Percentiles rank a stretch among this genome's conserved stretches.
Conservation (phyloP, 2,329 filamentous ascomycete species). For the Amauroascus niger region DNA sequence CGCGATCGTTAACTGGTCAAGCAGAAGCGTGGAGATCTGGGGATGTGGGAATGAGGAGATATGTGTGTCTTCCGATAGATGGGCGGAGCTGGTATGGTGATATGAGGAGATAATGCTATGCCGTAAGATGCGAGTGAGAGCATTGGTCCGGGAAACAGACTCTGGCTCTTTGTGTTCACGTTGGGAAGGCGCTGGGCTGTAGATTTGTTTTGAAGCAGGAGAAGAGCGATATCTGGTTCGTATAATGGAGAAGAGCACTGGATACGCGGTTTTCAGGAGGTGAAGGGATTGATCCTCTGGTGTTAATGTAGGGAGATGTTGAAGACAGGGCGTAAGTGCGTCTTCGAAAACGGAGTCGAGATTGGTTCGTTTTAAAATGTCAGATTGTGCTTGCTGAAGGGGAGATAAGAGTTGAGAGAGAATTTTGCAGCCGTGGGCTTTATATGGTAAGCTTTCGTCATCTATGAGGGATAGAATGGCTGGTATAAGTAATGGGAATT, state of each 20-base stretch:
- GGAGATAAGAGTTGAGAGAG: constrained; percentile 29
- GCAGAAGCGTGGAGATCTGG: constrained; percentile 42
- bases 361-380: constrained; percentile 36
- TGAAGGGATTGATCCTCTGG: constrained; percentile 58
- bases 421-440: constrained; percentile 32
- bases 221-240: constrained; percentile 31
- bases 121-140: constrained; percentile 25
- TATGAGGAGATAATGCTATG: constrained; percentile 32
- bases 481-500: constrained; percentile 38
- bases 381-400: constrained; percentile 29
- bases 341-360: constrained; percentile 39
- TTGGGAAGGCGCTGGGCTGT: constrained; percentile 14
- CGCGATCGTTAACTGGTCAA: constrained; percentile 24
- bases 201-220: constrained; percentile 18
- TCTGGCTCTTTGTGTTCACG: constrained; percentile 15
- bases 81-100: constrained; percentile 39
- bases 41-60: constrained; percentile 37
- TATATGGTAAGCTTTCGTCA: constrained; percentile 31
- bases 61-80: constrained; percentile 37
- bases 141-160: constrained; percentile 19
- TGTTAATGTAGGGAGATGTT: constrained; percentile 67
- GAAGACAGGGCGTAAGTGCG: constrained; percentile 52
- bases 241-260: constrained; percentile 53
- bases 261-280: constrained; percentile 57
- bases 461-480: constrained; percentile 38